Evolutionary conservation across 75 land plant genomes (phyloP).

Genomic region (Adiantum capillusveneris): DNA sequence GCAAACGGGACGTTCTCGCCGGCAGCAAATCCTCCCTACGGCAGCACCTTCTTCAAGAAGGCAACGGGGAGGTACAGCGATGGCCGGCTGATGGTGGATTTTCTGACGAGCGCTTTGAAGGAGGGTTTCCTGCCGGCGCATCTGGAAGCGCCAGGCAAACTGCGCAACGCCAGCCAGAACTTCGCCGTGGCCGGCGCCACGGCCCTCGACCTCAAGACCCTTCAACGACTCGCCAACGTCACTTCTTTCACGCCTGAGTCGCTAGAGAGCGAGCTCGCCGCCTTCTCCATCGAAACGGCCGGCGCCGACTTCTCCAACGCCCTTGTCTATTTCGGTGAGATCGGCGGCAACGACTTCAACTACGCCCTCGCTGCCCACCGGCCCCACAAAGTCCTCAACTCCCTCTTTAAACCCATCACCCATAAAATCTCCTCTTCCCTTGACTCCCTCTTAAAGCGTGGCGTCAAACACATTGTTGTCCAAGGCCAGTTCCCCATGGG

Average conservation of each 20-base stretch:
- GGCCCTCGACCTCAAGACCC: slow-evolving; percentile 35
- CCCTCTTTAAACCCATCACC: not conserved
- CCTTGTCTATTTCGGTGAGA: slow-evolving; percentile 61
- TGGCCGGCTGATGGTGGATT: slow-evolving; percentile 38
- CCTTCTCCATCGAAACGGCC: slow-evolving; percentile 14
- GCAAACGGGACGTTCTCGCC: slow-evolving; percentile 19
- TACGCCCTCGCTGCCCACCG: slow-evolving; percentile 24
- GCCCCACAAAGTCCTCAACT: not conserved
- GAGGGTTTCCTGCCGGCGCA: not conserved
- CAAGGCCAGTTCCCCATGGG: not conserved
- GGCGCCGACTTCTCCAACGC: slow-evolving; percentile 19
- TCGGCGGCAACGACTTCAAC: slow-evolving; percentile 67
- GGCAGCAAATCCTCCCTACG: slow-evolving; percentile 36
- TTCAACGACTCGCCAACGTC: not conserved
- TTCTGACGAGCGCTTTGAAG: not conserved
- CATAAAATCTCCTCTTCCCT: not conserved
- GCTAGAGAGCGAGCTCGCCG: slow-evolving; percentile 40
- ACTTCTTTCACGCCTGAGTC: slow-evolving; percentile 36
- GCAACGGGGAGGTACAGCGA: slow-evolving; percentile 41
- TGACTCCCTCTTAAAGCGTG: too few relatives aligned
- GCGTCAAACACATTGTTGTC: not conserved
- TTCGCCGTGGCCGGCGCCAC: slow-evolving; percentile 79
- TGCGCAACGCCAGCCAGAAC: slow-evolving; percentile 48
- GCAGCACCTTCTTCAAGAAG: too few relatives aligned
- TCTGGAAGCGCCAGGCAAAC: slow-evolving; percentile 4